phyloP scores from a whole-genome alignment of 2,329 filamentous ascomycete species.

The Fusarium sp. region DNA sequence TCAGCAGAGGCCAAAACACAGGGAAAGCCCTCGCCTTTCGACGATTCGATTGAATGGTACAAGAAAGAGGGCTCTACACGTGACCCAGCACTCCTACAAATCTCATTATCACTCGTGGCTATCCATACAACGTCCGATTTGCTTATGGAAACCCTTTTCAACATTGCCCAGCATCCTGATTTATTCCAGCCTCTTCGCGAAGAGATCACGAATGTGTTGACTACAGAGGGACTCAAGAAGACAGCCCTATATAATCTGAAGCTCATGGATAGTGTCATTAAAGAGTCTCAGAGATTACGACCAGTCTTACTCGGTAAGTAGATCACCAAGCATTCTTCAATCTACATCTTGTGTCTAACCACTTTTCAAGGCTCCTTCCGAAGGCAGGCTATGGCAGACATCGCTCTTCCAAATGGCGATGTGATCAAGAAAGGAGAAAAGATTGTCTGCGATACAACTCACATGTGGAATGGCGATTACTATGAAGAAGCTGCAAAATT shows the following conservation, averaged over 20 bases:
- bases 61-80: constrained; percentile 55
- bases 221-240: constrained; percentile 55
- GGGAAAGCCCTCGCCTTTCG: not conserved
- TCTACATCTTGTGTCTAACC: not conserved
- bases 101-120: constrained; percentile 55
- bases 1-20: constrained; percentile 13
- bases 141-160: constrained; percentile 27
- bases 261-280: constrained; percentile 61
- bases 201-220: constrained; percentile 47
- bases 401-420: constrained; percentile 16
- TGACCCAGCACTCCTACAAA: constrained; percentile 28
- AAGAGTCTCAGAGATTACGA: constrained; percentile 60
- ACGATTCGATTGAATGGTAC: constrained; percentile 65
- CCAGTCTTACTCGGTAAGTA: constrained; percentile 50
- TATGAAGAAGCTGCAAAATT: constrained; percentile 45
- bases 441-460: not conserved
- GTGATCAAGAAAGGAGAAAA: constrained; percentile 11
- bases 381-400: not conserved
- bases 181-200: constrained; percentile 53
- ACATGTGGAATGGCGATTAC: not conserved
- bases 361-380: not conserved
- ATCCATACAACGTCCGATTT: constrained; percentile 63
- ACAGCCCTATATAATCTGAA: constrained; percentile 55
- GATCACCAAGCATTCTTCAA: rapidly evolving
- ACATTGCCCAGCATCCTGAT: constrained; percentile 54